phyloP scores from a whole-genome alignment of 768 basidiomycete genomes.

The Clathrus columnatus region DNA sequence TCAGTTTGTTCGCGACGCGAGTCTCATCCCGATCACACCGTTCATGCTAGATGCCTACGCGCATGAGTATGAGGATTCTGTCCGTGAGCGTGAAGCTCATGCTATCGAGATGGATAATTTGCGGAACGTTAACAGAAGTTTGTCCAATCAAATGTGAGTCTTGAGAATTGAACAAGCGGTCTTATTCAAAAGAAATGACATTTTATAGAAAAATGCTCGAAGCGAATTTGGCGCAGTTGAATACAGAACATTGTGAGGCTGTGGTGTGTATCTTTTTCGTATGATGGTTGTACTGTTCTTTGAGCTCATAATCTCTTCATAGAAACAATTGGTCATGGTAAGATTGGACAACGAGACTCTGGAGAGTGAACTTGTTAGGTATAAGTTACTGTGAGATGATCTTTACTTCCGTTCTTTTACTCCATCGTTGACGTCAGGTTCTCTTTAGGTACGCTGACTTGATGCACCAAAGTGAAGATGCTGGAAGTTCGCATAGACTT shows the following conservation, averaged over 20 bases:
- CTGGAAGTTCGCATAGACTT: constrained; percentile 55
- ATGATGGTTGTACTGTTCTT: constrained; percentile 15
- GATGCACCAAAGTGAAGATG: constrained; percentile 69
- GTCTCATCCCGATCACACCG: constrained; percentile 80
- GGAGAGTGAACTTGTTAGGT: constrained; percentile 88
- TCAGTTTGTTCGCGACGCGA: constrained; percentile 82
- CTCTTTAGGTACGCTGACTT: constrained; percentile 53
- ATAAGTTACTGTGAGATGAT: constrained; percentile 75
- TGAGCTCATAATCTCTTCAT: not conserved
- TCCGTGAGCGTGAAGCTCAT: constrained; percentile 74
- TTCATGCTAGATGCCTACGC: constrained; percentile 92
- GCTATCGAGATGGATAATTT: constrained; percentile 76
- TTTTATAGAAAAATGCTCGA: constrained; percentile 69
- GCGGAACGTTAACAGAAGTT: constrained; percentile 64
- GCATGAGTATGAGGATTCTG: constrained; percentile 78
- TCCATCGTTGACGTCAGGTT: not conserved
- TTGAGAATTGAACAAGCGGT: not conserved
- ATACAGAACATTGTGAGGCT: constrained; percentile 71
- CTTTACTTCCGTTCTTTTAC: not conserved
- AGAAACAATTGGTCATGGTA: constrained; percentile 89
- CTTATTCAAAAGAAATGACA: not conserved
- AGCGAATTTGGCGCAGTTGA: constrained; percentile 65
- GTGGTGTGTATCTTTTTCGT: constrained; percentile 33
- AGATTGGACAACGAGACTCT: constrained; percentile 87
- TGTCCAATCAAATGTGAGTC: constrained; percentile 74